Percentiles rank a stretch among this genome's conserved stretches.
Conservation (phyloP, 768 basidiomycete genomes). For the Lactarius tabidus region DNA sequence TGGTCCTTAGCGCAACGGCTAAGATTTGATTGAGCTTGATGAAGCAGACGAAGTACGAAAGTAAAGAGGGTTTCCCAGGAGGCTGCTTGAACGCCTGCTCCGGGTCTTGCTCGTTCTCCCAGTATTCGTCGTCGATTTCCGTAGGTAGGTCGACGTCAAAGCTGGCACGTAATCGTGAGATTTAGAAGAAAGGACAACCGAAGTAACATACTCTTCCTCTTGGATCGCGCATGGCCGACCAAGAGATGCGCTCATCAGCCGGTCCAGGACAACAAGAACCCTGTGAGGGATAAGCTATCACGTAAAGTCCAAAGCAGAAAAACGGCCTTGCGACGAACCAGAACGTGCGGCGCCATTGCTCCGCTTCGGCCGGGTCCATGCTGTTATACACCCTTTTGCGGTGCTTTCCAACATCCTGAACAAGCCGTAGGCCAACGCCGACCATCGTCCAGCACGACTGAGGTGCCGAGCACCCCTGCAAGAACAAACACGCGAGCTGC, state of each 20-base stretch:
- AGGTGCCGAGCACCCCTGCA: slow-evolving; percentile 44
- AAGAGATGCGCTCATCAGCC: slow-evolving; percentile 44
- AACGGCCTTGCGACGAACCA: slow-evolving; percentile 37
- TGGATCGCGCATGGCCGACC: slow-evolving; percentile 70
- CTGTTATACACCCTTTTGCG: slow-evolving; percentile 41
- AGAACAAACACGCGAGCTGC: slow-evolving; percentile 38
- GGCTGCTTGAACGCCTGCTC: slow-evolving; percentile 56
- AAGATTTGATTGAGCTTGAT: slow-evolving; percentile 63
- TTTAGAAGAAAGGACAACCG: not conserved
- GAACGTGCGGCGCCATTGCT: slow-evolving; percentile 71
- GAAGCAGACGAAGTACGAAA: slow-evolving; percentile 52
- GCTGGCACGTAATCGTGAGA: slow-evolving; percentile 25
- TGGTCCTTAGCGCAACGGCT: slow-evolving; percentile 57
- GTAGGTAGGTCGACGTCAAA: slow-evolving; percentile 27
- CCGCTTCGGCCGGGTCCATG: slow-evolving; percentile 50
- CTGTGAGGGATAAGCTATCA: slow-evolving; percentile 30
- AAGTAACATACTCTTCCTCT: slow-evolving; percentile 61
- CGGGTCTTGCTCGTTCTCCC: slow-evolving; percentile 23
- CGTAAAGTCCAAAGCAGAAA: not conserved
- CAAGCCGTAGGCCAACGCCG: slow-evolving; percentile 57
- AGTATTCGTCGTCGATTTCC: slow-evolving; percentile 27
- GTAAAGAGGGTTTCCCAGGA: slow-evolving; percentile 46
- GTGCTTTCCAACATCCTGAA: slow-evolving; percentile 76
- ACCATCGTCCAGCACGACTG: slow-evolving; percentile 55
- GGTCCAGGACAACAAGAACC: slow-evolving; percentile 48